Percentiles rank a stretch among this genome's conserved stretches.
phyloP scores from a whole-genome alignment of 2,329 filamentous ascomycete genomes.

The Microdochium bolleyi region DNA sequence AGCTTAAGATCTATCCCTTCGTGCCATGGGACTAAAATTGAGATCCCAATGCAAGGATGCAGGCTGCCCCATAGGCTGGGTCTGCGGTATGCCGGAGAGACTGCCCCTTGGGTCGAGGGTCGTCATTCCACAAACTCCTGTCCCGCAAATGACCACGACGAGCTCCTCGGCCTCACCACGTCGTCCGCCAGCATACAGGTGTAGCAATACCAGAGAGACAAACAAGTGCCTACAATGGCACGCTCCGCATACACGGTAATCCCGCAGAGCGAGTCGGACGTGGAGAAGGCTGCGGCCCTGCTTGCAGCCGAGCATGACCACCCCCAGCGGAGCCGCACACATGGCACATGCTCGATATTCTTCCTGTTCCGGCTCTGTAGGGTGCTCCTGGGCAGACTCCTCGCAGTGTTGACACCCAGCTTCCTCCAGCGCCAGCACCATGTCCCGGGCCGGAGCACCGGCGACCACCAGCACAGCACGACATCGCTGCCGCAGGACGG shows the following conservation, averaged over 20 bases:
- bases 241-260: background rate
- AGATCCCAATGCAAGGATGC: too few species aligned
- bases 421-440: background rate
- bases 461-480: background rate
- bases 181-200: too few species aligned
- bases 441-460: background rate
- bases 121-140: too few species aligned
- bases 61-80: too few species aligned
- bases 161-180: too few species aligned
- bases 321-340: background rate
- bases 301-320: background rate
- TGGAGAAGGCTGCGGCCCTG: background rate
- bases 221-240: background rate
- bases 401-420: background rate
- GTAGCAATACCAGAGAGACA: too few species aligned
- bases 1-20: too few species aligned
- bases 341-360: background rate
- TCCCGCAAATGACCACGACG: too few species aligned
- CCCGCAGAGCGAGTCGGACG: background rate
- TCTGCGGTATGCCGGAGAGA: too few species aligned
- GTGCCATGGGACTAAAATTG: too few species aligned
- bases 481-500: background rate
- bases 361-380: background rate
- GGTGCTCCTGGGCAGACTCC: background rate
- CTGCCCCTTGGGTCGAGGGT: too few species aligned